Evolutionary conservation across 164 flowering plant genomes (phyloP), one percentile per base, ranked within the genome.

Genomic region (Piper betle): DNA sequence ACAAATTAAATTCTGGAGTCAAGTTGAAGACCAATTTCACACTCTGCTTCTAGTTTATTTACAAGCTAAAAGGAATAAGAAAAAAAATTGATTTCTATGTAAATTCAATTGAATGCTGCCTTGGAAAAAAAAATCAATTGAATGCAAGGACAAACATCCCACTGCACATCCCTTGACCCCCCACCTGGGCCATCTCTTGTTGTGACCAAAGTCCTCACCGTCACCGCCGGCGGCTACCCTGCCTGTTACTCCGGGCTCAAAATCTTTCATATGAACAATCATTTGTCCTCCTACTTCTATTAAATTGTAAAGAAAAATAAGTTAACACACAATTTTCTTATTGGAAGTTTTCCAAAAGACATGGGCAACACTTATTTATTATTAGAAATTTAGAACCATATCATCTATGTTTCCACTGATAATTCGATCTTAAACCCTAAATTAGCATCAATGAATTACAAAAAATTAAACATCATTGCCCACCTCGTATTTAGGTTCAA

Each of bases 101-200:
- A 42, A 17, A 53, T 12, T 5, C 55, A 9, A 53, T 5, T 15
- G 41, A 50, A 25, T 40, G 62, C 5, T 40, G 62, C 53, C 52
- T 17, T 37, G 18, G 43, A 43, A 60, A 3, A 33, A 7, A 54
- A 37, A 39, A 19, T 39, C 52, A 40, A 61, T 25, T 61, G 43
- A 61, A 61, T 61, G 64, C 64, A 61, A 61, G 38, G 64, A 61
- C 64, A 61, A 61, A 61, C 64, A 61, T 61, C 56, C 64, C 50
- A 61, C 64, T 61, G 64, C 64, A 11, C 15, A 56, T 25, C 33
- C 33, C 33, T 61, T 61, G 37, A 52, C 55, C 42, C 42, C 42
- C 41, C 55, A 50, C 56, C 64, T 48, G 53, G n/a, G 39, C n/a
- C 39, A 20, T 52, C 16, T 2, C 13, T 19, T 41, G 4, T 60